Evolutionary conservation across 495 filamentous ascomycete species (phyloP), one percentile per base, ranked within the genome.

Genomic region (Thermochaetoides thermophila): DNA sequence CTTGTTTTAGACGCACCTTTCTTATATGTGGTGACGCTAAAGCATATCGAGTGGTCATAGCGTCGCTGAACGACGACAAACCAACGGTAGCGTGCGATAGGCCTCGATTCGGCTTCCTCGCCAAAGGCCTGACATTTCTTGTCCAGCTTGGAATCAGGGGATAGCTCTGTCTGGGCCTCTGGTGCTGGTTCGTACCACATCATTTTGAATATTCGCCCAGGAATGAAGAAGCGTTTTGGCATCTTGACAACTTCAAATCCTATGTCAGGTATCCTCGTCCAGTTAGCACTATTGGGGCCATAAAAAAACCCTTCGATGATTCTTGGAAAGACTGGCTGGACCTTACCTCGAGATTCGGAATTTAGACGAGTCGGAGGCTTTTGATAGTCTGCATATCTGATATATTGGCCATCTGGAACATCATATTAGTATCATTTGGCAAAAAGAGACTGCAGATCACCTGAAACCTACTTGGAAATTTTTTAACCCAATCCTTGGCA

Each of bases 201-300:
- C 3, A 42, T 38, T 12, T 50, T 50, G 43, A 55, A 57, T 37
- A 57, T 51, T 29, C 53, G 51, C 1, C 53, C 53, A 2, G 47
- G 27, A 30, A 44, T 44, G 37, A 59, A 53, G 56, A 65, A 65
- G 39, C 56, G 60, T 34, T 57, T 57, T 18, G 49, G 51, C 23
- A 54, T 59, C 26, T 45, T 27, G 17, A 46, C 32, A 17, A 33
- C 26, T 20, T 45, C 14, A 42, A 52, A 52, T 18, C 21, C 49
- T 50, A 27, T 7, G 3, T 7, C 1, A 14, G 7, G 18, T 10
- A 8, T 18, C 17, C 7, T 29, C 8, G n/a, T n/a, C n/a, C n/a
- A n/a, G n/a, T n/a, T n/a, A n/a, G n/a, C n/a, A n/a, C n/a, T n/a
- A n/a, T n/a, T n/a, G n/a, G n/a, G n/a, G n/a, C n/a, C n/a, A n/a